Conservation (phyloP, 768 basidiomycete genomes). For the Lactifluus volemus region DNA sequence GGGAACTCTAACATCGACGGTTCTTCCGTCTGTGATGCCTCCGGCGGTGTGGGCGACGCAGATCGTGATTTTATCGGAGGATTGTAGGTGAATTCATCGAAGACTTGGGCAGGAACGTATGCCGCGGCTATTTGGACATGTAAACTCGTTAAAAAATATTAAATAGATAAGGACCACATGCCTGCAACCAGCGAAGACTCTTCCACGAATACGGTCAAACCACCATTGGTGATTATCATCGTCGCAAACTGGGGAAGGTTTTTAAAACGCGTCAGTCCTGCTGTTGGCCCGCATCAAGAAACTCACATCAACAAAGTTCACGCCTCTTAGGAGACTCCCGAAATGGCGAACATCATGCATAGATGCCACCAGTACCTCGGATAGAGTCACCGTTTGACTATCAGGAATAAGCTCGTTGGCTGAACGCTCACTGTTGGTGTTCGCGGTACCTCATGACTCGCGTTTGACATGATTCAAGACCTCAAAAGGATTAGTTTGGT, state of each 20-base stretch:
- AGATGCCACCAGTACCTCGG: conserved; percentile 56
- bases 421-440: conserved; percentile 7
- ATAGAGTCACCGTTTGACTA: neutral
- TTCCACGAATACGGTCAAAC: conserved; percentile 74
- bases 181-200: conserved; percentile 78
- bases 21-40: conserved; percentile 21
- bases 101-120: conserved; percentile 68
- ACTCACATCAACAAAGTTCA: conserved; percentile 72
- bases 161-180: conserved; percentile 27
- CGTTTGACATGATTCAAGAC: neutral
- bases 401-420: neutral
- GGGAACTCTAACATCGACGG: conserved; percentile 68
- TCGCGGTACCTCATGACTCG: neutral
- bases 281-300: neutral
- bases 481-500: too few relatives aligned
- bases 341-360: conserved; percentile 80
- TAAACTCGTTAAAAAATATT: neutral
- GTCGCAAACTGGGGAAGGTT: conserved; percentile 50
- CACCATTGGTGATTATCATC: conserved; percentile 57
- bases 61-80: conserved; percentile 30
- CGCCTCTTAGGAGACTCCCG: conserved; percentile 66
- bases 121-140: conserved; percentile 54
- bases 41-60: conserved; percentile 17
- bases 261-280: neutral
- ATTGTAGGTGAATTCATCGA: conserved; percentile 69